These are phyloP conservation scores for Nidularia sp. DNA, from an alignment of 768 basidiomycete genomes.

Conservation along the genomic window DNA sequence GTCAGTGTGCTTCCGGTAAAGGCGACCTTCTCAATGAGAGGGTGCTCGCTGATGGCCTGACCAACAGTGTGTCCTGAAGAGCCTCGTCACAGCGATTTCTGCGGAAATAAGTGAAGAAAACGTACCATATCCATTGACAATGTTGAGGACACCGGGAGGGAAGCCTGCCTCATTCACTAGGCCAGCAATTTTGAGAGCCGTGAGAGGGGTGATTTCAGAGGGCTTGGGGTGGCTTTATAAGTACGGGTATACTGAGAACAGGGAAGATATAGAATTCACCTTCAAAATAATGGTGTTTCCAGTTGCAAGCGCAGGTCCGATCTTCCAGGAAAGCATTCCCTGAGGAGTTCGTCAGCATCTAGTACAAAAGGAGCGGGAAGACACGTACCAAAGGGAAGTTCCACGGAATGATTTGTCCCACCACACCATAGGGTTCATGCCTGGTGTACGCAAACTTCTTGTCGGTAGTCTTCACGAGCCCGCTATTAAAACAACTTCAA, in stretches of 20 bases:
- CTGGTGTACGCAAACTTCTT: background rate
- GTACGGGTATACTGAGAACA: background rate
- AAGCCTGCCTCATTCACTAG: constrained; percentile 69
- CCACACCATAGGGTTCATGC: background rate
- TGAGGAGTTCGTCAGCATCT: constrained; percentile 1
- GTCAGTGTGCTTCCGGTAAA: constrained; percentile 77
- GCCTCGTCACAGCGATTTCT: background rate
- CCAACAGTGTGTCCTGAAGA: constrained; percentile 47
- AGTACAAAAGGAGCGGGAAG: background rate
- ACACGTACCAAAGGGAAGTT: constrained; percentile 34
- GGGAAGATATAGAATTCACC: constrained; percentile 9
- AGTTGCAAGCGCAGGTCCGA: constrained; percentile 72
- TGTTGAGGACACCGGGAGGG: constrained; percentile 72
- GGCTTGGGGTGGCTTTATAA: constrained; percentile 29
- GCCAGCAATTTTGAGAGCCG: constrained; percentile 46
- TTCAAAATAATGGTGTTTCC: constrained; percentile 76
- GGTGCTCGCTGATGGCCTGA: constrained; percentile 61
- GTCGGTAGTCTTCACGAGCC: background rate
- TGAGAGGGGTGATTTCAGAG: constrained; percentile 70
- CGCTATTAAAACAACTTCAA: background rate
- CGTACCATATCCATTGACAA: constrained; percentile 61
- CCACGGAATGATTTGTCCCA: constrained; percentile 57
- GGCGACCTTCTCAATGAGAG: constrained; percentile 63
- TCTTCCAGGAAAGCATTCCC: constrained; percentile 61
- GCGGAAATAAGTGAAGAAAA: background rate